Evolutionary conservation across 2,329 filamentous ascomycete species (phyloP).

Genomic region (Beauveria sp.): DNA sequence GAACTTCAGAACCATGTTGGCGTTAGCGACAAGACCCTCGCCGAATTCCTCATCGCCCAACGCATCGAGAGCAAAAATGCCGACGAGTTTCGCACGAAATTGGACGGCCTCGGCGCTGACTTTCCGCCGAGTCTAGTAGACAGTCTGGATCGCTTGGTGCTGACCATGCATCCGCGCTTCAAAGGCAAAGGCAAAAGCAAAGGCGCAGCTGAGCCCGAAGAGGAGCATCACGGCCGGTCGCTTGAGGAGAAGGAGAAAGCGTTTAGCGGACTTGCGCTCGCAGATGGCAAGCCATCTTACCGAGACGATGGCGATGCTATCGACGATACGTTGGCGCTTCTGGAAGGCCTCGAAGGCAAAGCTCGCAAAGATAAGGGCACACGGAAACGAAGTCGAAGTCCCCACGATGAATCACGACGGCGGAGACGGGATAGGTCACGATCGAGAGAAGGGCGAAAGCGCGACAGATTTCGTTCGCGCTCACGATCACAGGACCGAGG

Average conservation of each 20-base stretch:
- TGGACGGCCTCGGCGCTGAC: constrained; percentile 69
- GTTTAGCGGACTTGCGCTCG: constrained; percentile 84
- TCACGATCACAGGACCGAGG: constrained; percentile 31
- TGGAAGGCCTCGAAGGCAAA: constrained; percentile 78
- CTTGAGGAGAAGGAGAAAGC: constrained; percentile 70
- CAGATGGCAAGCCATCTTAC: constrained; percentile 56
- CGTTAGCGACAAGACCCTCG: constrained; percentile 86
- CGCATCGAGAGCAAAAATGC: constrained; percentile 66
- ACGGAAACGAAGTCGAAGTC: constrained; percentile 54
- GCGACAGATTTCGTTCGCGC: constrained; percentile 27
- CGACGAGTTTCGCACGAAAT: constrained; percentile 65
- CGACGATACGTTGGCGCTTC: constrained; percentile 84
- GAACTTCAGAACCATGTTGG: constrained; percentile 93
- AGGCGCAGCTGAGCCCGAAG: constrained; percentile 23
- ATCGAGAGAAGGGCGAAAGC: constrained; percentile 33
- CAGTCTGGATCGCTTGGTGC: constrained; percentile 81
- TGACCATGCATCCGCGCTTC: constrained; percentile 85
- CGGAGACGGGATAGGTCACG: constrained; percentile 32
- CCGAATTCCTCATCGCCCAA: constrained; percentile 92
- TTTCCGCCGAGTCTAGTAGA: constrained; percentile 83
- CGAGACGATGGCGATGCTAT: constrained; percentile 54
- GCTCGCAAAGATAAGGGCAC: constrained; percentile 40
- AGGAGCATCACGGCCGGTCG: constrained; percentile 35
- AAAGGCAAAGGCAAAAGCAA: constrained; percentile 49
- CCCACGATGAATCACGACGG: constrained; percentile 39